A percentile compares a stretch with the other conserved stretches of the same genome.
These are phyloP conservation scores for Buxus sempervirens DNA, from an alignment of 164 flowering plant genomes.

Conservation along the genomic window DNA sequence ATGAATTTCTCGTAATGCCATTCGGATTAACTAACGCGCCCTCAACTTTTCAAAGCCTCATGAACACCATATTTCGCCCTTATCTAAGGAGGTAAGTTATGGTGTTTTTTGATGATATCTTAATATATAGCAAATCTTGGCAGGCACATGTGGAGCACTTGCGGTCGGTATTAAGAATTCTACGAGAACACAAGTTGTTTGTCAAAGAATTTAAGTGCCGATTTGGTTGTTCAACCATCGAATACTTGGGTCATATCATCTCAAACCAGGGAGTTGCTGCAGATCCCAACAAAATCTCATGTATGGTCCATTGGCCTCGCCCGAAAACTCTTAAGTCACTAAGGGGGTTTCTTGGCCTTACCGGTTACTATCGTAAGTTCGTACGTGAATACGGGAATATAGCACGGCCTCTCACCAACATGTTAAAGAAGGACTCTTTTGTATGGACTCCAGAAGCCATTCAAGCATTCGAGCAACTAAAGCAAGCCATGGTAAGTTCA, in stretches of 20 bases:
- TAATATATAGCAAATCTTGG: not conserved
- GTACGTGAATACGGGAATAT: not conserved
- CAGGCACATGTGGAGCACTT: not conserved
- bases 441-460: not conserved
- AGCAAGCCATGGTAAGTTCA: not conserved
- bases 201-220: not conserved
- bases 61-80: not conserved
- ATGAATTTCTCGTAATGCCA: conserved; percentile 14
- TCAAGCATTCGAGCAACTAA: not conserved
- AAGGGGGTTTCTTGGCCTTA: conserved; percentile 9
- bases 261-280: conserved; percentile 2
- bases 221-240: not conserved
- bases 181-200: not conserved
- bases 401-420: not conserved
- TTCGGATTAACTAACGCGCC: not conserved
- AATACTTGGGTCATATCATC: conserved; percentile 13
- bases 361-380: not conserved
- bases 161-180: not conserved
- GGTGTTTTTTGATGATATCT: not conserved
- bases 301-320: not conserved
- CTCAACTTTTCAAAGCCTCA: not conserved
- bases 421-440: not conserved
- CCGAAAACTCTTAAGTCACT: not conserved
- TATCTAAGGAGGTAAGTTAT: not conserved
- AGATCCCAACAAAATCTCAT: not conserved